Evolutionary conservation across 495 filamentous ascomycete species (phyloP).

Genomic region (Pyrenula massariospora): DNA sequence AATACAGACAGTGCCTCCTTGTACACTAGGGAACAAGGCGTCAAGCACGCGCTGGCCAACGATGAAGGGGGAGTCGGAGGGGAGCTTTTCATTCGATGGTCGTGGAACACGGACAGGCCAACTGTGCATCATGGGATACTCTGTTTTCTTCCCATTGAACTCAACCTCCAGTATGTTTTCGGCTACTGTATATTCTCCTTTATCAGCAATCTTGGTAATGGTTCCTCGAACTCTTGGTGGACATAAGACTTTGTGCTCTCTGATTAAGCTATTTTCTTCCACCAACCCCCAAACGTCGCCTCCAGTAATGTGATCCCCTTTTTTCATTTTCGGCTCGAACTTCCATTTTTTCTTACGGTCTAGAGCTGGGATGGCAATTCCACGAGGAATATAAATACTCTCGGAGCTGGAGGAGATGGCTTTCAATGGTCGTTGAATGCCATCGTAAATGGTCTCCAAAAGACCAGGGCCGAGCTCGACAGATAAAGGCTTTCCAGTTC

Average conservation of each 20-base stretch:
- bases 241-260: slow-evolving; percentile 91
- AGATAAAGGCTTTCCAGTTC: slow-evolving; percentile 89
- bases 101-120: slow-evolving; percentile 98
- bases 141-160: slow-evolving; percentile 89
- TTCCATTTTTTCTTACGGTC: slow-evolving; percentile 89
- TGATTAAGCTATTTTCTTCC: slow-evolving; percentile 90
- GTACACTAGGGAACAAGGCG: slow-evolving; percentile 93
- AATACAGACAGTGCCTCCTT: slow-evolving; percentile 95
- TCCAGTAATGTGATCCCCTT: slow-evolving; percentile 92
- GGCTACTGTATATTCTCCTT: slow-evolving; percentile 87
- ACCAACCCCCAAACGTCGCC: slow-evolving; percentile 92
- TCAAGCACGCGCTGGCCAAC: slow-evolving; percentile 96
- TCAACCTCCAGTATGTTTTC: slow-evolving; percentile 94
- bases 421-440: slow-evolving; percentile 89
- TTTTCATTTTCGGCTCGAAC: slow-evolving; percentile 80
- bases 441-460: slow-evolving; percentile 99
- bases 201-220: slow-evolving; percentile 78
- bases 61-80: slow-evolving; percentile 78
- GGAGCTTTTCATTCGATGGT: slow-evolving; percentile 78
- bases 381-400: slow-evolving; percentile 94
- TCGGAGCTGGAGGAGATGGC: slow-evolving; percentile 64
- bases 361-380: slow-evolving; percentile 79
- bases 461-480: slow-evolving; percentile 95
- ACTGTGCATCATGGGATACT: slow-evolving; percentile 93
- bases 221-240: slow-evolving; percentile 83